Conservation (phyloP, 805 yeast genomes). For the Jamesozyma jinghongensis region DNA sequence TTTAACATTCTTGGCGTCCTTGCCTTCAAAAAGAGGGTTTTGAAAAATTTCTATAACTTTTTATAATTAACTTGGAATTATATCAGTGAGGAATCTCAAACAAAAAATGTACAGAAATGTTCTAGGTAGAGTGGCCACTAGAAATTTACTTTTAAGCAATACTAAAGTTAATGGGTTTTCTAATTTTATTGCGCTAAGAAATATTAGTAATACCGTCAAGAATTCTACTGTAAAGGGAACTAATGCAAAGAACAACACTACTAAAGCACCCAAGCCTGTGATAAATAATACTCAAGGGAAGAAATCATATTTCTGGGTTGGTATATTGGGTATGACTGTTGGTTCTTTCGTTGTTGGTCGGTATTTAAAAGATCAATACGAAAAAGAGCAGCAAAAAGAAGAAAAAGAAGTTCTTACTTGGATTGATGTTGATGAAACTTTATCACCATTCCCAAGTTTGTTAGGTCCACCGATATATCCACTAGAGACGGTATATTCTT, state of each 20-base stretch:
- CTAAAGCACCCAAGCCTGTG: too few relatives aligned
- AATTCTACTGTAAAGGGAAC: too few relatives aligned
- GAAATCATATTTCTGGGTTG: neutral
- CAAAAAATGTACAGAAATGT: neutral
- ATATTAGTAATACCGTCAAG: too few relatives aligned
- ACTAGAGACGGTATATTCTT: conserved; percentile 35
- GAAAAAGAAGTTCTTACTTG: conserved; percentile 22
- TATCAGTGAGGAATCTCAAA: too few relatives aligned
- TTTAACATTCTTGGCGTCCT: too few relatives aligned
- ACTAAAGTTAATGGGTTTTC: neutral
- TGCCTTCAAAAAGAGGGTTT: too few relatives aligned
- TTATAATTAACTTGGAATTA: too few relatives aligned
- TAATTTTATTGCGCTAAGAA: neutral
- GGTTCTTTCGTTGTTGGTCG: neutral
- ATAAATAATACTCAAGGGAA: neutral
- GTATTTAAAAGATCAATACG: neutral
- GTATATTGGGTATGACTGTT: neutral
- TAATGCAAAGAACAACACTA: too few relatives aligned
- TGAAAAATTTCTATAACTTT: too few relatives aligned
- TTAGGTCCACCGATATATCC: conserved; percentile 19
- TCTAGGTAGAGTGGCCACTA: neutral
- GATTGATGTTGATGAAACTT: conserved; percentile 36
- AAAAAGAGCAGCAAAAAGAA: neutral
- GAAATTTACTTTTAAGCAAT: neutral
- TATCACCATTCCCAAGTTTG: conserved; percentile 40